Evolutionary conservation across 768 basidiomycete genomes (phyloP).

Genomic region (Tricholoma hemisulphureum): DNA sequence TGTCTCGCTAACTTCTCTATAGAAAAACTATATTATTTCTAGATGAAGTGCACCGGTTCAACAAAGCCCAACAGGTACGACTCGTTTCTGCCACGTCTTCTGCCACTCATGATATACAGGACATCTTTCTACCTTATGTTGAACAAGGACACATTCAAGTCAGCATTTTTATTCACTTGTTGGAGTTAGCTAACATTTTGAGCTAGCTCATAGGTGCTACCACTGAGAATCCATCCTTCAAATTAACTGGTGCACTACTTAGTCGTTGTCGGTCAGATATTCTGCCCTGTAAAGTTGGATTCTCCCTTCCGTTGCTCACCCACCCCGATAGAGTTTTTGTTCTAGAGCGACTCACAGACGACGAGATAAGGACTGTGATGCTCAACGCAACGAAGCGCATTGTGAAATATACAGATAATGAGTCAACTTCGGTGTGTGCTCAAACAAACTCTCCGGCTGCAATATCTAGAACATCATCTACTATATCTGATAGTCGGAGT

Average conservation of each 20-base stretch:
- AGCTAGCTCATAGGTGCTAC: slow-evolving; percentile 74
- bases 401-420: slow-evolving; percentile 14
- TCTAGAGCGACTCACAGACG: slow-evolving; percentile 62
- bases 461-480: slow-evolving; percentile 10
- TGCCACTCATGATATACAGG: slow-evolving; percentile 38
- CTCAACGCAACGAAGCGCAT: slow-evolving; percentile 43
- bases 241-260: slow-evolving; percentile 67
- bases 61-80: slow-evolving; percentile 63
- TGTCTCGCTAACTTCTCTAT: slow-evolving; percentile 7
- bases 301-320: slow-evolving; percentile 11
- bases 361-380: slow-evolving; percentile 60
- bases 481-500: slow-evolving; percentile 18
- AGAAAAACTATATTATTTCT: slow-evolving; percentile 77
- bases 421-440: slow-evolving; percentile 4
- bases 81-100: not conserved
- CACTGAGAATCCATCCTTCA: slow-evolving; percentile 89
- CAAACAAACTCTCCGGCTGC: not conserved
- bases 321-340: slow-evolving; percentile 63
- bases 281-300: not conserved
- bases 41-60: slow-evolving; percentile 84
- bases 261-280: slow-evolving; percentile 69
- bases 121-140: slow-evolving; percentile 78
- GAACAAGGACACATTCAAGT: slow-evolving; percentile 77
- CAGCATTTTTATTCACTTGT: slow-evolving; percentile 9
- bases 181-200: not conserved